These are phyloP conservation scores for Bipolaris bicolor DNA, from an alignment of 2,329 filamentous ascomycete species.

Conservation along the genomic window DNA sequence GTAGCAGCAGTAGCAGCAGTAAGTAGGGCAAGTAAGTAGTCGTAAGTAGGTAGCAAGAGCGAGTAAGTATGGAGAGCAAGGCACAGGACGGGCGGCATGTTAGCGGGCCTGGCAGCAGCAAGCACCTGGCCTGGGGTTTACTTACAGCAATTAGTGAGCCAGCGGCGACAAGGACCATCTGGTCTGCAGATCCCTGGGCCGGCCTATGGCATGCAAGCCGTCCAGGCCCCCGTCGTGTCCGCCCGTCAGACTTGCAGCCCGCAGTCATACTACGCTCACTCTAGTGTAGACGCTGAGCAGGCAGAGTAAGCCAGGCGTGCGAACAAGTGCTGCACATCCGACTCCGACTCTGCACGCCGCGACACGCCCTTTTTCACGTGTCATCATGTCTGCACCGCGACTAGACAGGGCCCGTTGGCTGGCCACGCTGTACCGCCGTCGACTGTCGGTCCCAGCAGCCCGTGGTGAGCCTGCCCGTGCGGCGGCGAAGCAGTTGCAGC, in stretches of 20 bases:
- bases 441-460: conserved; percentile 20
- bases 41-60: too few relatives aligned
- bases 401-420: conserved; percentile 15
- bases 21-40: conserved; percentile 10
- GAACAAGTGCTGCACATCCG: conserved; percentile 11
- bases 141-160: conserved; percentile 2
- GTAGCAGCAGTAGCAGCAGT: background rate
- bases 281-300: too few relatives aligned
- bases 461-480: conserved; percentile 19
- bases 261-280: background rate
- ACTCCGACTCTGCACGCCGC: conserved; percentile 14
- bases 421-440: conserved; percentile 10
- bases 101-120: conserved; percentile 19
- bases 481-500: conserved; percentile 13
- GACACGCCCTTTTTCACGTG: conserved; percentile 37
- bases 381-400: conserved; percentile 14
- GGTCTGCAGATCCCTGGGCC: conserved; percentile 29
- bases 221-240: too few relatives aligned
- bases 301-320: conserved; percentile 7
- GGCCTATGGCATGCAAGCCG: background rate
- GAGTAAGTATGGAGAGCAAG: conserved; percentile 1
- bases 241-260: conserved; percentile 23
- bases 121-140: conserved; percentile 34
- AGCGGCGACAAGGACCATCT: conserved; percentile 10
- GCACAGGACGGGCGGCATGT: conserved; percentile 30